Evolutionary conservation across 2,329 filamentous ascomycete species (phyloP), one percentile per base, ranked within the genome.

Genomic region (Mollisia scopiformis): DNA sequence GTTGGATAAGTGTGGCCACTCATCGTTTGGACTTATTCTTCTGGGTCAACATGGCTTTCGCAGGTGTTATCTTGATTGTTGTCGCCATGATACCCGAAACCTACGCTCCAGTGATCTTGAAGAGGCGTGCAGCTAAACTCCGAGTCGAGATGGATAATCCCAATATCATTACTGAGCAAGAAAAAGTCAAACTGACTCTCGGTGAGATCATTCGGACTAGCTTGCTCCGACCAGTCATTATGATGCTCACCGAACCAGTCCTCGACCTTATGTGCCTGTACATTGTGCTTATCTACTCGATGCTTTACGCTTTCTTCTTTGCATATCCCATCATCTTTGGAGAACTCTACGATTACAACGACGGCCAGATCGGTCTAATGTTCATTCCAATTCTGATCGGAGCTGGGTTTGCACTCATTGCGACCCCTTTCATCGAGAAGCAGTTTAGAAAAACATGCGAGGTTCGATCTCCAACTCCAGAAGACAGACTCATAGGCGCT

Each of bases 231-330:
- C 92, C 95, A 67, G 85, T 85, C 16, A 88, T 90, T 1, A 83
- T 96, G 0, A 86, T 94, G 62, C 82, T 82, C 56, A 89, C 75
- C 82, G 19, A 78, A 84, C 58, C 79, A 88, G 71, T 78, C 79
- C 91, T 96, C 84, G 96, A 66, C 84, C 93, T 70, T 88, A 95
- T 70, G 86, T 88, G 1, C 66, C 95, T 2, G 23, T 46, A 46
- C 41, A 21, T 25, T 10, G 41, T 25, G 2, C 23, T 46, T n/a
- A 25, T 84, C 58, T 83, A 82, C 64, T 79, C 79, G 28, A 83
- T 80, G 1, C 71, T 85, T 7, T 86, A 84, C 70, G 77, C 84
- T 69, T 78, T 86, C 67, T 86, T 88, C 66, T 80, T 80, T 23
- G 83, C 83, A 14, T 85, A 86, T 73, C 84, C 84, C 10, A 85